Base-by-base conservation (phyloP, 2,329 filamentous ascomycete genomes). In the Aspergillus sp. region DNA sequence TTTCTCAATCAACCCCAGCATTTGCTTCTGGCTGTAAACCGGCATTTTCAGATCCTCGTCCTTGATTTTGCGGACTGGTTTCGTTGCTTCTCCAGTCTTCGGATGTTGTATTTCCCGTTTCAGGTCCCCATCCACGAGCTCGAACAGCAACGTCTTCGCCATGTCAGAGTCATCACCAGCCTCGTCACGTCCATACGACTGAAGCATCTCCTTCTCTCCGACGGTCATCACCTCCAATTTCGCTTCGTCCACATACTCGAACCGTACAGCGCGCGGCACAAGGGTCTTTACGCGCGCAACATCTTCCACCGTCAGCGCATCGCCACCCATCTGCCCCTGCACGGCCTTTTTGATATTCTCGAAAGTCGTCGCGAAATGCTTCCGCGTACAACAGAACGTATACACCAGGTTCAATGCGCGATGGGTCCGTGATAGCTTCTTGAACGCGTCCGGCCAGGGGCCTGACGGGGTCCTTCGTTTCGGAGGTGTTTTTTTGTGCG, bases 351-450 rank as follows among this genome's bases (percentile, higher is more conserved):
- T 92, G 51, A 99, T 90, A 6, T 90, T 96, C 16, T 95, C 90
- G 65, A 97, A 92, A 0, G 94, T 97, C 0, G 95, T 98, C 0
- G 91, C 88, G 29, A 98, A 83, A 69, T 98, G 91, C 72, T 96
- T 97, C 50, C 95, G 87, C 1, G 94, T 94, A 72, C 88, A 95
- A 78, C 92, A 96, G 72, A 99, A 98, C 0, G 95, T 98, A 69
- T 92, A 96, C 0, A 98, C 92, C 1, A 98, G 79, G 68, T 96
- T 99, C 60, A 99, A 78, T 1, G 95, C 94, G 61, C 87, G 85
- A 73, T 98, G 90, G 0, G 88, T 90, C 72, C 88, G 87, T 26
- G 89, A 87, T 9, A 98, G 82, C 47, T 82, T 80, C 58, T 86
- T 88, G 74, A 98, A 91, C 50, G 84, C 81, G 1, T 85, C 82